These are phyloP conservation scores for Yamadazyma kanchanaburiensis DNA, from an alignment of 1,139 yeast genomes.

Conservation along the genomic window DNA sequence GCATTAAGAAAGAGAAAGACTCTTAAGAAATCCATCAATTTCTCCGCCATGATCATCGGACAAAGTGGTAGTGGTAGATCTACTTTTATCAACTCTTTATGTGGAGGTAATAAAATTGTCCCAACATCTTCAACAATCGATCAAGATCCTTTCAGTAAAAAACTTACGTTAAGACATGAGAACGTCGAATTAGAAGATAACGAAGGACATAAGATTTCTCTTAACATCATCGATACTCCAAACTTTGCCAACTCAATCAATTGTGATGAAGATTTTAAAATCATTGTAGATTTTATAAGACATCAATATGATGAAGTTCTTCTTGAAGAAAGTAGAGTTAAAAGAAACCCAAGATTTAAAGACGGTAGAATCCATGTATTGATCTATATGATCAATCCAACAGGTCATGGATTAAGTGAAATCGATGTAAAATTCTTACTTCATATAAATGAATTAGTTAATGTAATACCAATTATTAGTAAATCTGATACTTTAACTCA, in stretches of 20 bases:
- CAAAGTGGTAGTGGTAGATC: conserved; percentile 62
- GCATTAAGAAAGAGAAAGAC: conserved; percentile 57
- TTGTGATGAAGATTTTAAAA: conserved; percentile 43
- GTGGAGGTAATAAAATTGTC: conserved; percentile 74
- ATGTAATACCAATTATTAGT: conserved; percentile 40
- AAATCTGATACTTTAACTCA: conserved; percentile 42
- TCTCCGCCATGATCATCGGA: conserved; percentile 59
- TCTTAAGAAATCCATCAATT: conserved; percentile 50
- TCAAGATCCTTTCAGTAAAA: conserved; percentile 42
- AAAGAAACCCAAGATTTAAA: conserved; percentile 45
- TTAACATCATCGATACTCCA: conserved; percentile 59
- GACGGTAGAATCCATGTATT: conserved; percentile 48
- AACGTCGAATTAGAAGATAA: conserved; percentile 50
- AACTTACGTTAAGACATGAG: conserved; percentile 45
- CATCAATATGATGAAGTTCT: conserved; percentile 49
- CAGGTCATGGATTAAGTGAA: conserved; percentile 45
- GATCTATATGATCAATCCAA: conserved; percentile 46
- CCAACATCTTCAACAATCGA: conserved; percentile 36
- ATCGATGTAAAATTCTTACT: conserved; percentile 40
- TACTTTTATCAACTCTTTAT: conserved; percentile 62
- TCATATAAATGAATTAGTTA: conserved; percentile 40
- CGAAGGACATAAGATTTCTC: conserved; percentile 47
- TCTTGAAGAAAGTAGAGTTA: conserved; percentile 46
- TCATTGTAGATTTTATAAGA: conserved; percentile 47
- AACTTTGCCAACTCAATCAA: conserved; percentile 73